Evolutionary conservation across 2,329 filamentous ascomycete genomes (phyloP).

Genomic region (Monilinia vaccinii-corymbosi): DNA sequence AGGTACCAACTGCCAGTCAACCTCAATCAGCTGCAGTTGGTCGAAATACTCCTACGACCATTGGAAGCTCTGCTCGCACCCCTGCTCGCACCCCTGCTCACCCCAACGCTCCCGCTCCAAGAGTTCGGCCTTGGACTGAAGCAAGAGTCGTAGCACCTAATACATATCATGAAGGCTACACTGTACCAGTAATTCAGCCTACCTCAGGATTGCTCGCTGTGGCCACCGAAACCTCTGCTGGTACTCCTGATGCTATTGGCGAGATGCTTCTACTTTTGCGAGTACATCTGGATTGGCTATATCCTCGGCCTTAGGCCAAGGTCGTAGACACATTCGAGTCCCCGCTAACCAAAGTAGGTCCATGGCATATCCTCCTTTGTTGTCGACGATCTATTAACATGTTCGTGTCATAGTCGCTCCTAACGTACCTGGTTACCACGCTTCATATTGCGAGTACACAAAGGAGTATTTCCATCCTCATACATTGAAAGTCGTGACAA

Average conservation of each 20-base stretch:
- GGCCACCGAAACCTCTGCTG: rapidly evolving
- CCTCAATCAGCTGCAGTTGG: neutral
- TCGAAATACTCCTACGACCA: neutral
- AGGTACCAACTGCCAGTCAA: neutral
- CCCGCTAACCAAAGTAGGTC: too few relatives aligned
- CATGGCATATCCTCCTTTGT: too few relatives aligned
- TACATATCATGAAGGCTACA: neutral
- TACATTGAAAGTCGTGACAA: too few relatives aligned
- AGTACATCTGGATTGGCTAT: neutral
- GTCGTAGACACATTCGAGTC: too few relatives aligned
- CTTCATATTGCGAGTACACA: too few relatives aligned
- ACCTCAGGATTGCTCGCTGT: neutral
- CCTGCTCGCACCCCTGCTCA: too few relatives aligned
- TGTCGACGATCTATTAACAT: too few relatives aligned
- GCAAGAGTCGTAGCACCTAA: neutral
- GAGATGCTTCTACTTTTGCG: neutral
- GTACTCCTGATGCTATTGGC: neutral
- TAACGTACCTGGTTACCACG: too few relatives aligned
- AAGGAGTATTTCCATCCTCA: too few relatives aligned
- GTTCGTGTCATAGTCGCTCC: too few relatives aligned
- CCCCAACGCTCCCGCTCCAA: neutral
- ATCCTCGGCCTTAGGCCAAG: neutral
- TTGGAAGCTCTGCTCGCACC: neutral
- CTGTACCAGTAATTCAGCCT: neutral
- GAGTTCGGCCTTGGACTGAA: neutral